Evolutionary conservation across 345 rosid genomes (phyloP), one percentile per base, ranked within the genome.

Genomic region (Jatropha curcas): DNA sequence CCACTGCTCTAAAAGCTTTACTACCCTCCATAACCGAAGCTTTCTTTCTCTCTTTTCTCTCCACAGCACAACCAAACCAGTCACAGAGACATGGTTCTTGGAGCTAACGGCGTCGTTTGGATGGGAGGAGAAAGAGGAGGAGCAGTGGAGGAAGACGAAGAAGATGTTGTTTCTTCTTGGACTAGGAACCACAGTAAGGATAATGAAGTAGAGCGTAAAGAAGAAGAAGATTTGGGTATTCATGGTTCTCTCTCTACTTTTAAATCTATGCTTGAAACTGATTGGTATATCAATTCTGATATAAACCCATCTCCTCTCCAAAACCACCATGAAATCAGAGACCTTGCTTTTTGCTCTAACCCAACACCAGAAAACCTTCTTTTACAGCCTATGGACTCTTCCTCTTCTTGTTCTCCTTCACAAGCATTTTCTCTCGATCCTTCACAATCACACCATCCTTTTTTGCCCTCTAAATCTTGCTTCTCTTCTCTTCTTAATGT

Each of bases 251-350:
- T 68, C 33, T 71, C 89, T 43, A 78, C 79, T 68, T 87, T 86
- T 81, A 90, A 86, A 71, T 86, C 96, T 76, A 80, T 90, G 87
- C 89, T 92, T 50, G 96, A 90, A 45, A 22, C 80, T 43, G 96
- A 92, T 73, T 87, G 96, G 77, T 83, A 75, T 78, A 76, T 77
- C 71, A 62, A 71, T 74, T 45, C 74, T 57, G 4, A 64, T 72
- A 14, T 67, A 12, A 79, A 81, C 74, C 78, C 74, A 57, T 74
- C 70, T 50, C 62, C 65, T 33, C 67, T 79, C 35, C 83, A 82
- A 58, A 69, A 57, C 45, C 85, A 83, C 48, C 87, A 70, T 60
- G 88, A 89, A 34, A 76, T 82, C 74, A 82, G 87, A 79, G 87
- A 81, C 51, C 83, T 83, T 9, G 60, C 75, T 63, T 84, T 79